Base-by-base conservation (phyloP, 148 eudicot species). In the Camellia japonica region DNA sequence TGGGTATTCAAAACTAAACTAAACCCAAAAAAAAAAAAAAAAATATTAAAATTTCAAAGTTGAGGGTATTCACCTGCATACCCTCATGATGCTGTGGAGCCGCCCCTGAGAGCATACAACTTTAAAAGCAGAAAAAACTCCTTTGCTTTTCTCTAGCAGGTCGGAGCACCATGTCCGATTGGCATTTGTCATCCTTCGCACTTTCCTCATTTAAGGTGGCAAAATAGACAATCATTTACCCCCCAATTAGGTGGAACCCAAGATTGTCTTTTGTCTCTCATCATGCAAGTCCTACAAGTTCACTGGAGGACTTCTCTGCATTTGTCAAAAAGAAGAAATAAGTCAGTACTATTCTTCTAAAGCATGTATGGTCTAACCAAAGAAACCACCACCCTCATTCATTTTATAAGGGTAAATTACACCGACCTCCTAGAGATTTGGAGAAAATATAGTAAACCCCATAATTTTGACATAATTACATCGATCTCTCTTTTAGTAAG, bases 261-360 rank as follows among this genome's bases (percentile, higher is more conserved):
- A 71, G 38, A 51, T 69, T 78, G 54, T 60, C 71, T 72, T 71
- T 49, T 69, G 42, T 52, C 59, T 62, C 49, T 62, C 69, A 11
- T 20, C 63, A 61, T 7, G 60, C 0, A 64, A 20, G 69, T 43
- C 77, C 75, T 83, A 94, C 82, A 94, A 82, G 85, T 83, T 86
- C 80, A 92, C 97, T 0, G 97, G 91, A 49, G 98, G 95, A 83
- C 88, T 83, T 79, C 87, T 92, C 97, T 94, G 90, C 66, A 63
- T 41, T 77, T 20, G 64, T 72, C 49, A 80, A 75, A 51, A 19
- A 79, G 7, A 70, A 76, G 54, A 43, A 6, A 70, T 13, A 12
- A 72, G 30, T 38, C 62, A 70, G 30, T 15, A 60, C 23, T 30
- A 30, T 30, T 41, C 18, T n/a, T 66, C 23, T 3, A 56, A 42